Conservation (phyloP, 75 land plant genomes). For the Ceratopteris richardii region DNA sequence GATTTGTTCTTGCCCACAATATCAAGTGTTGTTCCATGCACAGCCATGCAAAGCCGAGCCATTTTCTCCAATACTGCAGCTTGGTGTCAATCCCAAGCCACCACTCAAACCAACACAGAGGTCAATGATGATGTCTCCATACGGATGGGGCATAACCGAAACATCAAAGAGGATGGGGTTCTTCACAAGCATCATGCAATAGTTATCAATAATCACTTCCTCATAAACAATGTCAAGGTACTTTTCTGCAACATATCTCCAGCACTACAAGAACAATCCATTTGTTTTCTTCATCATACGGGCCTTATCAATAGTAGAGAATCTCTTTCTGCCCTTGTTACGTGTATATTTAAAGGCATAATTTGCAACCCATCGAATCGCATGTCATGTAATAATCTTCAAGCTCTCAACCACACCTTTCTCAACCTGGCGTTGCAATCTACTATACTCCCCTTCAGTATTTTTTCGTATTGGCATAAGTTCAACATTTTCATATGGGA, state of each 20-base stretch:
- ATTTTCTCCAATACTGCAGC: slow-evolving; percentile 91
- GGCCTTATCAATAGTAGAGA: slow-evolving; percentile 95
- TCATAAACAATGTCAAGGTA: slow-evolving; percentile 92
- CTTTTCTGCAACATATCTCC: slow-evolving; percentile 88
- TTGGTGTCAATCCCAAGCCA: slow-evolving; percentile 92
- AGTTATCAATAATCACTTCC: slow-evolving; percentile 97
- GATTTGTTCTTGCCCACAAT: slow-evolving; percentile 99
- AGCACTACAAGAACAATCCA: slow-evolving; percentile 94
- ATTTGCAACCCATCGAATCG: slow-evolving; percentile 83
- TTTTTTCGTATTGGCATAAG: slow-evolving; percentile 94
- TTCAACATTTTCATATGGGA: slow-evolving; percentile 84
- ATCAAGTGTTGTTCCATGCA: slow-evolving; percentile 98
- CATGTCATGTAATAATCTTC: slow-evolving; percentile 89
- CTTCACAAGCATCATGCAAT: slow-evolving; percentile 99
- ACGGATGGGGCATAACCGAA: slow-evolving; percentile 91
- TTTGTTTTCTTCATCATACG: slow-evolving; percentile 99
- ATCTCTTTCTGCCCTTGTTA: slow-evolving; percentile 67
- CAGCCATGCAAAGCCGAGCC: slow-evolving; percentile 94
- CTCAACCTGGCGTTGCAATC: slow-evolving; percentile 99
- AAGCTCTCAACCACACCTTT: slow-evolving; percentile 96
- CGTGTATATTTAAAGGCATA: slow-evolving; percentile 96
- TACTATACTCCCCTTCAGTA: slow-evolving; percentile 99
- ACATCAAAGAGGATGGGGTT: slow-evolving; percentile 95
- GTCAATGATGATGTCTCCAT: slow-evolving; percentile 97
- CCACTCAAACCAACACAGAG: slow-evolving; percentile 97